A percentile compares a stretch with the other conserved stretches of the same genome.
These are phyloP conservation scores for Bocquillonia castaneifolia DNA, from an alignment of 441 rosid species.

Conservation along the genomic window DNA sequence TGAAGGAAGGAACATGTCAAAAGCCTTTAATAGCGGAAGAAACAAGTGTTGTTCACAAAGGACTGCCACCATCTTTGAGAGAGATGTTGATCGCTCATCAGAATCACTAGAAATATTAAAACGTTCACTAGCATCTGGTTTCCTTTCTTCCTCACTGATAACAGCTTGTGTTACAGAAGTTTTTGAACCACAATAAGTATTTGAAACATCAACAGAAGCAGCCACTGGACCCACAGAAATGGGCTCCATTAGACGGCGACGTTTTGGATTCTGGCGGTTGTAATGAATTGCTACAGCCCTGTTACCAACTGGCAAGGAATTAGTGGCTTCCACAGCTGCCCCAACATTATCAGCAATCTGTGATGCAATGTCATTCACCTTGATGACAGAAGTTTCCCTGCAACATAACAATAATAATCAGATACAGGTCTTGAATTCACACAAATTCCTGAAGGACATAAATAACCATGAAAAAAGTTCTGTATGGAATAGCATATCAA, in stretches of 20 bases:
- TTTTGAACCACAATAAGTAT: constrained; percentile 29
- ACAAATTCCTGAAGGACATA: background rate
- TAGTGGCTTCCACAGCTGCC: constrained; percentile 82
- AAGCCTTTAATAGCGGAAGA: constrained; percentile 91
- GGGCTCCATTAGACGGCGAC: constrained; percentile 77
- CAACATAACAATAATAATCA: constrained; percentile 27
- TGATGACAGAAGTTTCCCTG: constrained; percentile 97
- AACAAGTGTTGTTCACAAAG: constrained; percentile 93
- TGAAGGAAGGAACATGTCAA: constrained; percentile 97
- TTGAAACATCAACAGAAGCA: constrained; percentile 38
- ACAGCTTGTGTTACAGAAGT: constrained; percentile 31
- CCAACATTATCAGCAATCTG: constrained; percentile 83
- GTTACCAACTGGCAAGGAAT: constrained; percentile 55
- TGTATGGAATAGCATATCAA: background rate
- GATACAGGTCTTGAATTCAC: constrained; percentile 14
- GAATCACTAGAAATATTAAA: constrained; percentile 42
- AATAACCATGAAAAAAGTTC: background rate
- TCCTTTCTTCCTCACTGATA: constrained; percentile 45
- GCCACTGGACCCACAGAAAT: constrained; percentile 37
- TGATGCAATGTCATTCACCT: constrained; percentile 88
- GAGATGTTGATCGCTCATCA: constrained; percentile 60
- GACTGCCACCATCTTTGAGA: constrained; percentile 91
- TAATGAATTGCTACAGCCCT: constrained; percentile 71
- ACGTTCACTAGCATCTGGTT: constrained; percentile 38
- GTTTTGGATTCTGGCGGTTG: constrained; percentile 81